These are phyloP conservation scores for Epichloe coenophiala DNA, from an alignment of 2,329 filamentous ascomycete species.

Conservation along the genomic window DNA sequence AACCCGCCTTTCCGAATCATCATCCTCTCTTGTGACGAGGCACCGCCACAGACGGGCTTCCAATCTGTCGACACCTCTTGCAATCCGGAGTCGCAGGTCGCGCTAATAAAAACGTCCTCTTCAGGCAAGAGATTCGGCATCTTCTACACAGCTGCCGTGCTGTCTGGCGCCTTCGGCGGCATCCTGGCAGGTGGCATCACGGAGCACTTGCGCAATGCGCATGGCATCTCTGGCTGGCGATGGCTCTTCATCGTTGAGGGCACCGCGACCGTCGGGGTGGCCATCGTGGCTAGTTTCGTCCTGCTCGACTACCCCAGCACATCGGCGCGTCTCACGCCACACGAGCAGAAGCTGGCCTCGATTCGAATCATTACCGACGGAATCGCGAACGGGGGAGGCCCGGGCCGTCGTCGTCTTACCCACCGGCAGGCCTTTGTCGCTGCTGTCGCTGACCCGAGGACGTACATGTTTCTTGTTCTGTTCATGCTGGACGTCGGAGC, in stretches of 20 bases:
- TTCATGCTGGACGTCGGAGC: constrained; percentile 21
- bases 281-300: constrained; percentile 43
- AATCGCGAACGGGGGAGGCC: constrained; percentile 19
- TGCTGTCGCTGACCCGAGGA: constrained; percentile 15
- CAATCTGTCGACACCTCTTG: not conserved
- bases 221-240: constrained; percentile 33
- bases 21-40: too few species aligned
- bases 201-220: too few species aligned
- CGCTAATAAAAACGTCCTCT: too few species aligned
- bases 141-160: constrained; percentile 42
- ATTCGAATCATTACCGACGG: constrained; percentile 4
- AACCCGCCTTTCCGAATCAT: too few species aligned
- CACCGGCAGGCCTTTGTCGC: constrained; percentile 9
- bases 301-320: constrained; percentile 54
- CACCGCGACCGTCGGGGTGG: constrained; percentile 37
- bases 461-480: constrained; percentile 5
- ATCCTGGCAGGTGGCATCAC: constrained; percentile 16
- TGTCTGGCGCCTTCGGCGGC: constrained; percentile 53
- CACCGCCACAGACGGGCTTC: too few species aligned
- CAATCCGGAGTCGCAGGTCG: too few species aligned
- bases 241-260: constrained; percentile 61
- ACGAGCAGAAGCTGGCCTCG: constrained; percentile 12
- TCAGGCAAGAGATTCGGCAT: constrained; percentile 36
- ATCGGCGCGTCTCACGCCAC: constrained; percentile 43
- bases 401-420: constrained; percentile 2